phyloP scores from a whole-genome alignment of 2,329 filamentous ascomycete genomes.

The Trichoderma sp. region DNA sequence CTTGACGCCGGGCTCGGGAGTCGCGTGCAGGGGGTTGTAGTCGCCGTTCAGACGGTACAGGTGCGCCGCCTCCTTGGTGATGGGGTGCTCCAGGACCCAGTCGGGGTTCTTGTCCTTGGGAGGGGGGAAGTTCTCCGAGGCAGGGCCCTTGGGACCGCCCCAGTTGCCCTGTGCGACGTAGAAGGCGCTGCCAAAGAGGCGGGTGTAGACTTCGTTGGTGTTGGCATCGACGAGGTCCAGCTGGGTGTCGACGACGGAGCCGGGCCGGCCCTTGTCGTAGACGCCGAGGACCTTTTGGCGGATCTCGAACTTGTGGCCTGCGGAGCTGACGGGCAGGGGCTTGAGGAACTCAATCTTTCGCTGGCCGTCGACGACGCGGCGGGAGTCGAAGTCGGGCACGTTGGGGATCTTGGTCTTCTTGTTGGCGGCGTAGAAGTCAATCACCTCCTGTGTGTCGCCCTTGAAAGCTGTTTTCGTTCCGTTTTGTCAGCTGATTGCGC shows the following conservation, averaged over 20 bases:
- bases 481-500: slow-evolving; percentile 4
- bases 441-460: slow-evolving; percentile 70
- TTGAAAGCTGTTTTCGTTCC: slow-evolving; percentile 64
- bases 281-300: slow-evolving; percentile 78
- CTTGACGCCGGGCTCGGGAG: slow-evolving; percentile 78
- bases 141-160: slow-evolving; percentile 88
- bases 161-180: slow-evolving; percentile 79
- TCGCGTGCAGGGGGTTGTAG: slow-evolving; percentile 91
- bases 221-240: slow-evolving; percentile 71
- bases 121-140: slow-evolving; percentile 75
- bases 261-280: slow-evolving; percentile 86
- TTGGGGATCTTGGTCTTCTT: slow-evolving; percentile 68
- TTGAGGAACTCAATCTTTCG: slow-evolving; percentile 77
- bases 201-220: slow-evolving; percentile 69
- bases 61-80: slow-evolving; percentile 69
- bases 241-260: slow-evolving; percentile 80
- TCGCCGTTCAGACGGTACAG: slow-evolving; percentile 87
- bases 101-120: slow-evolving; percentile 75
- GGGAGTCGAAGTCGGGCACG: slow-evolving; percentile 74
- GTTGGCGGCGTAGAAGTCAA: slow-evolving; percentile 79
- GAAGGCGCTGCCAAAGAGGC: slow-evolving; percentile 71
- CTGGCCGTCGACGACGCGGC: slow-evolving; percentile 79
- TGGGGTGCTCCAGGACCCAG: slow-evolving; percentile 68
- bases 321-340: slow-evolving; percentile 70
- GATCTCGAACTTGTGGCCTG: slow-evolving; percentile 72